Percentiles rank a stretch among this genome's conserved stretches.
These are phyloP conservation scores for Pseudisothecium myosuroides DNA, from an alignment of 225 moss, liverwort and hornwort genomes.

Conservation along the genomic window DNA sequence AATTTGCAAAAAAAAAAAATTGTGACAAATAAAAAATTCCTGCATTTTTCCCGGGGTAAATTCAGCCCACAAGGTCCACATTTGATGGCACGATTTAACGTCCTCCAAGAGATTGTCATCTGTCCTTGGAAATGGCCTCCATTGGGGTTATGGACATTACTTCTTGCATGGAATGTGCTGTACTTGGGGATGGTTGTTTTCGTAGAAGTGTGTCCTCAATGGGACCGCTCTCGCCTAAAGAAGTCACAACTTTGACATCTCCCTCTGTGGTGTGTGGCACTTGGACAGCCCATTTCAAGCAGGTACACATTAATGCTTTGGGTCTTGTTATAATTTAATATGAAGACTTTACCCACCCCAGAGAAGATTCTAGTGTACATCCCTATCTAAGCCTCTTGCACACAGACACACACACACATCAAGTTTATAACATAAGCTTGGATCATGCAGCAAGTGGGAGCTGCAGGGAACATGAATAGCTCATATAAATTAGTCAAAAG, in stretches of 20 bases:
- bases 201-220: not conserved
- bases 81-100: too few relatives aligned
- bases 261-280: not conserved
- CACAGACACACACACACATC: not conserved
- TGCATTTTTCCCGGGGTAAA: too few relatives aligned
- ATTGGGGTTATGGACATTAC: not conserved
- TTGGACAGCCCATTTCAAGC: not conserved
- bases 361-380: not conserved
- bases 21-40: too few relatives aligned
- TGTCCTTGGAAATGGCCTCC: not conserved
- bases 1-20: too few relatives aligned
- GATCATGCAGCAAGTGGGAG: not conserved
- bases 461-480: not conserved
- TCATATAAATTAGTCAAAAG: not conserved
- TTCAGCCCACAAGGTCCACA: too few relatives aligned
- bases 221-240: not conserved
- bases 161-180: not conserved
- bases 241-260: too few relatives aligned
- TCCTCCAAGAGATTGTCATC: accelerated
- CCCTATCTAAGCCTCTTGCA: not conserved
- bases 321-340: not conserved
- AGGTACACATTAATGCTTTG: not conserved
- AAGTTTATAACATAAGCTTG: not conserved
- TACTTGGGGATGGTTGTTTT: not conserved
- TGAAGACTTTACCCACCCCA: not conserved